Base-by-base conservation (phyloP, 139 green algal genomes). In the Coccomyxa sp. region DNA sequence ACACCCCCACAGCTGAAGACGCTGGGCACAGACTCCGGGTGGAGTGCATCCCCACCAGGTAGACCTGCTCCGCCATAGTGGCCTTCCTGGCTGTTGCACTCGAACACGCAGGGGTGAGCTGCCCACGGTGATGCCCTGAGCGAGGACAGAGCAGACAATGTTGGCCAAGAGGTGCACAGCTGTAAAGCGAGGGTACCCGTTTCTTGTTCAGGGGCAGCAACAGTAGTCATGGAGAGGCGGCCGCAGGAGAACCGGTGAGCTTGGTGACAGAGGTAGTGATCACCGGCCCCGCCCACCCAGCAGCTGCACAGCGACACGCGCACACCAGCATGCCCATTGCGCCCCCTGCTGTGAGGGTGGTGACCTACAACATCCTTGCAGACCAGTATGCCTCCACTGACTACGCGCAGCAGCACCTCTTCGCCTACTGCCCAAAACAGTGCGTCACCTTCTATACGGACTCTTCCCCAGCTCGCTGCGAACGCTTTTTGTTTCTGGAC, bases 351-450 rank as follows among this genome's bases (percentile, higher is more conserved):
- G 86, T 98, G 25, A 85, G 95, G 0, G 86, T 96, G 10, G 82
- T 97, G 79, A 95, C 92, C 32, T 98, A 98, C 91, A 98, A 98
- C 92, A 93, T 98, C 77, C 87, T 98, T 79, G 95, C 95, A 13
- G 95, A 97, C 90, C 93, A 97, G 87, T 98, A 98, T 79, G 92
- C 93, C 0, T 88, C 89, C 12, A 93, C 86, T 21, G 86, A 89
- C 25, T 90, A 93, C 30, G 91, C 95, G 18, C 90, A 93, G 83
- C 87, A 91, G 28, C 84, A 93, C 23, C 90, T 97, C 31, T 97
- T 96, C 71, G 77, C 84, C 58, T 91, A 95, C 88, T 95, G 91
- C 86, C 88, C 90, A 25, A 71, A 79, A 7, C 75, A 92, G 88
- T 93, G 82, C 86, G 17, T 66, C 18, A 83, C 30, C 60, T 67